phyloP scores from a whole-genome alignment of 2,329 filamentous ascomycete genomes.

The Epichloe brachyelytri region DNA sequence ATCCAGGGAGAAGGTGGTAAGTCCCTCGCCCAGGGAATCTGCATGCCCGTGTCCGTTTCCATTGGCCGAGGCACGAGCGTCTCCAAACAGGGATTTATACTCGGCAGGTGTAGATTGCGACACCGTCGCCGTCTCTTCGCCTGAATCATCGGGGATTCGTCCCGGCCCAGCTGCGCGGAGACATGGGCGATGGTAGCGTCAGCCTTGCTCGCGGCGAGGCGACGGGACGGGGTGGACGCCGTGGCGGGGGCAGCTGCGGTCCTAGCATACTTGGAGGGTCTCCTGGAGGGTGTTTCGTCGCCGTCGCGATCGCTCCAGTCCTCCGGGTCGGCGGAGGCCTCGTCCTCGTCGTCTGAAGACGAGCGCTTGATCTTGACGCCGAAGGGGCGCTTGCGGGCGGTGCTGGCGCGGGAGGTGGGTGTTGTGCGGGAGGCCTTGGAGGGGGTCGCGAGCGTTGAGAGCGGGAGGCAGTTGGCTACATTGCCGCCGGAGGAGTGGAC shows the following conservation, averaged over 20 bases:
- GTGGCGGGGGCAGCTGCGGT: conserved; percentile 10
- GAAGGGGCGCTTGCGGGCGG: conserved; percentile 15
- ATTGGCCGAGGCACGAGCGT: not conserved
- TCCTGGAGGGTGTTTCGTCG: conserved; percentile 26
- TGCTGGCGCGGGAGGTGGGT: conserved; percentile 4
- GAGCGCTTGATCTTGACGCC: conserved; percentile 15
- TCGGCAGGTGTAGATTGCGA: conserved; percentile 1
- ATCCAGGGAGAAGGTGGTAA: not conserved
- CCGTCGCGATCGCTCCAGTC: conserved; percentile 12
- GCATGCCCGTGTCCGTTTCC: not conserved
- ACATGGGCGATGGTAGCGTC: conserved; percentile 21
- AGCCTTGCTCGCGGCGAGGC: conserved; percentile 20
- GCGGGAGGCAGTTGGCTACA: conserved; percentile 27
- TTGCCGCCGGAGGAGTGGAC: conserved; percentile 32
- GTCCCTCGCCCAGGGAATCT: not conserved
- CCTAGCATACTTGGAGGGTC: conserved; percentile 10
- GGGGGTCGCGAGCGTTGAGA: conserved; percentile 18
- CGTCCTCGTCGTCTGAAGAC: conserved; percentile 14
- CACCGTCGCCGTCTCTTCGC: conserved; percentile 17
- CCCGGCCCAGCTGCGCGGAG: conserved; percentile 11
- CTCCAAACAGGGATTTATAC: conserved; percentile 4
- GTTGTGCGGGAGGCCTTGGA: conserved; percentile 13
- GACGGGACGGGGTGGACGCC: conserved; percentile 16
- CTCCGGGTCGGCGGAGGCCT: conserved; percentile 14
- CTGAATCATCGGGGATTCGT: conserved; percentile 8